These are phyloP conservation scores for Botrytis paeoniae DNA, from an alignment of 2,329 filamentous ascomycete species.

Conservation along the genomic window DNA sequence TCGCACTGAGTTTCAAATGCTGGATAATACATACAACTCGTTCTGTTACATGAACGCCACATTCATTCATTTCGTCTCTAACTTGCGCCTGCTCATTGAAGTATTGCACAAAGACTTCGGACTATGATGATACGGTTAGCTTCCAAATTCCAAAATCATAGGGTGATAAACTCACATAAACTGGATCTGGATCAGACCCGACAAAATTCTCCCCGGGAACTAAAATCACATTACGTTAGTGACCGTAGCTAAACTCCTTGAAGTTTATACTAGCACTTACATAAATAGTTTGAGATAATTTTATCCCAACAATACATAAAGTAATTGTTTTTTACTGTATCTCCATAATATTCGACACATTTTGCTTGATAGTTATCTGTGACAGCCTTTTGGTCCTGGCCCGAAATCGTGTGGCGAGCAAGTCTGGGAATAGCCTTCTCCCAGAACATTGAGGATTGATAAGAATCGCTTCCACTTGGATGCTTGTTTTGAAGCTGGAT, in stretches of 20 bases:
- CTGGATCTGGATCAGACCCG: background rate
- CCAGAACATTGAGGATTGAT: background rate
- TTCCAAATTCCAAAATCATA: background rate
- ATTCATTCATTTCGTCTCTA: background rate
- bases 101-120: background rate
- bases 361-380: background rate
- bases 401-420: background rate
- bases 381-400: background rate
- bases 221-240: background rate
- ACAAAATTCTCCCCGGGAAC: background rate
- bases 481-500: background rate
- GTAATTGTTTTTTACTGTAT: accelerated
- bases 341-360: background rate
- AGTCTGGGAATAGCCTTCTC: background rate
- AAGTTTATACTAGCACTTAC: background rate
- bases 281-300: background rate
- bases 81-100: background rate
- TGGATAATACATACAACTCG: background rate
- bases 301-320: background rate
- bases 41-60: background rate
- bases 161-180: background rate
- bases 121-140: background rate
- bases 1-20: background rate
- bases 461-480: background rate
- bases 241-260: accelerated